phyloP scores from a whole-genome alignment of 768 basidiomycete species.

The Mycena crocata region DNA sequence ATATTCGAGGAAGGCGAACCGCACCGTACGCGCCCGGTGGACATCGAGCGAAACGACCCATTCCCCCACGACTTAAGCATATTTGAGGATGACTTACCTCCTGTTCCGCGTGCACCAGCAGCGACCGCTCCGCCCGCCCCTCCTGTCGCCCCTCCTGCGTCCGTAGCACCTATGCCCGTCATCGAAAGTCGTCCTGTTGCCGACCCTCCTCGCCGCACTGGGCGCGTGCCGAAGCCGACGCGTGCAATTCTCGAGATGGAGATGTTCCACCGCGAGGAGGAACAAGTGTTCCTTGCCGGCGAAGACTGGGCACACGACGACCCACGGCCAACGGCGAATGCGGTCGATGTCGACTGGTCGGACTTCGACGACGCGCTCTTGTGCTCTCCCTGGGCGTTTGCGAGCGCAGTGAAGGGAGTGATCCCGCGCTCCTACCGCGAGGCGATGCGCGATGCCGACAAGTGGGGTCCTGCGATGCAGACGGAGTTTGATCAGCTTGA shows the following conservation, averaged over 20 bases:
- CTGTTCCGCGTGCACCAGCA: too few relatives aligned
- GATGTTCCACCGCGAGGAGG: background rate
- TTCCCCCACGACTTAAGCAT: background rate
- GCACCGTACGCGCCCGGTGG: background rate
- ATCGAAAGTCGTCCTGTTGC: too few relatives aligned
- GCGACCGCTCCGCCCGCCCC: background rate
- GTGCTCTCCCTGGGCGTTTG: background rate
- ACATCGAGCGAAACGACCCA: background rate
- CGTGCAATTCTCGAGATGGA: background rate
- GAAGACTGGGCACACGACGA: too few relatives aligned
- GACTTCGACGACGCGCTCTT: constrained; percentile 2
- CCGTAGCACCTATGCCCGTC: too few relatives aligned
- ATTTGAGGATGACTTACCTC: background rate
- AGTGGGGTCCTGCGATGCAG: constrained; percentile 10
- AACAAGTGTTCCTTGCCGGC: background rate
- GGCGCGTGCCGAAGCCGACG: constrained; percentile 4
- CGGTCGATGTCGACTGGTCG: background rate
- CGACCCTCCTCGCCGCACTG: background rate
- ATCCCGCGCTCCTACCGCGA: constrained; percentile 4
- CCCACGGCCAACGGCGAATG: background rate
- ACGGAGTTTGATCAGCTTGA: constrained; percentile 7
- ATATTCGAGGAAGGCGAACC: constrained; percentile 11
- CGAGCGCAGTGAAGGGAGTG: background rate
- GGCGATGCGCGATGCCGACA: constrained; percentile 11
- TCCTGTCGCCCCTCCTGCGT: background rate